Evolutionary conservation across 345 rosid genomes (phyloP), one percentile per base, ranked within the genome.

Genomic region (Limnanthes douglasii): DNA sequence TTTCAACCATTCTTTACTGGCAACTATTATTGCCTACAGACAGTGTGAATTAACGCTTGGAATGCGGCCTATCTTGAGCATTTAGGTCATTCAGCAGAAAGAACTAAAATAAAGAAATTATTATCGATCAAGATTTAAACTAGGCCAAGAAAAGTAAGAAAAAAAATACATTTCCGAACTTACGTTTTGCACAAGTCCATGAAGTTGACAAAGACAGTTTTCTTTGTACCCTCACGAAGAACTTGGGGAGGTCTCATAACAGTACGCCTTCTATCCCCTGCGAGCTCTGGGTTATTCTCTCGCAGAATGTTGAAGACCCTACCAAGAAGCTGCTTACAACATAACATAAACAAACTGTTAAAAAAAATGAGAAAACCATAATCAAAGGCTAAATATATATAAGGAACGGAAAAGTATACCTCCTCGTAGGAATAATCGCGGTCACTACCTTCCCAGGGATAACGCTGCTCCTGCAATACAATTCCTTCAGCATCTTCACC

Each of bases 201-300:
- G 29, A 81, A 85, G 61, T 92, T 85, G 53, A 81, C 96, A 53
- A 92, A 81, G 17, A 73, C 88, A 1, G 96, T 85, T 58, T 92
- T 92, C 93, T 81, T 92, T 47, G 99, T 92, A 15, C 99, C 99
- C 49, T 92, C 99, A 43, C 92, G 93, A 37, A 84, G 93, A 45
- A 92, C 96, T 54, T 92, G 94, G 5, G 94, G 98, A 28, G 94
- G 94, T 69, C 96, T 75, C 96, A 85, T 84, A 38, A 81, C 94
- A 34, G 96, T 90, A 57, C 96, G 80, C 12, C 93, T 82, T 68
- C 88, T 75, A 65, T 90, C 99, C 39, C 96, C 93, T 4, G 94
- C 82, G 46, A 92, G 90, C 64, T 92, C 93, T 1, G 96, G 94
- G 39, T 85, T 85, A 23, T 92, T 69, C 70, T 92, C 99, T 35